These are phyloP conservation scores for Massospora cicadina DNA, from an alignment of 371 early-diverging fungal species.

Conservation along the genomic window DNA sequence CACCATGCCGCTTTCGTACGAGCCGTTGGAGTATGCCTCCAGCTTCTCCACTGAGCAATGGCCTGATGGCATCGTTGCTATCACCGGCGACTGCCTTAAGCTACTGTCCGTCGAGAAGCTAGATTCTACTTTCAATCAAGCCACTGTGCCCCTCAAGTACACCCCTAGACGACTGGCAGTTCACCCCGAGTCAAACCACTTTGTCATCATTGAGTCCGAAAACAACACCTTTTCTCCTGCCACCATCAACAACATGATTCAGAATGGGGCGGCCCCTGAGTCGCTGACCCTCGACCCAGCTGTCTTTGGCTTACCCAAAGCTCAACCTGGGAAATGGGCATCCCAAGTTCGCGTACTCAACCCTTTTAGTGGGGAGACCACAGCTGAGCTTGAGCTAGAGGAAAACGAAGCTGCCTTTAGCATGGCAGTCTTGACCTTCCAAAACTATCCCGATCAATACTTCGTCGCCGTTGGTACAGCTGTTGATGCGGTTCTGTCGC, in stretches of 20 bases:
- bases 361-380: slow-evolving; percentile 59
- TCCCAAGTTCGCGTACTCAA: slow-evolving; percentile 71
- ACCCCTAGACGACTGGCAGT: slow-evolving; percentile 76
- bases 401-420: slow-evolving; percentile 81
- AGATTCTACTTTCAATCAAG: slow-evolving; percentile 65
- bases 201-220: slow-evolving; percentile 80
- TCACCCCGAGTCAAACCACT: slow-evolving; percentile 49
- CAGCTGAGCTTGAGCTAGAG: slow-evolving; percentile 50
- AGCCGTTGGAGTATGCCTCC: slow-evolving; percentile 34
- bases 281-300: slow-evolving; percentile 23
- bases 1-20: slow-evolving; percentile 24
- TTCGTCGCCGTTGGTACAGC: slow-evolving; percentile 80
- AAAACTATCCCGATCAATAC: slow-evolving; percentile 26
- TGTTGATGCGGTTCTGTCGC: slow-evolving; percentile 43
- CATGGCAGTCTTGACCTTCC: slow-evolving; percentile 52
- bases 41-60: slow-evolving; percentile 77
- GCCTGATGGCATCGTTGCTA: slow-evolving; percentile 75
- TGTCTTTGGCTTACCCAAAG: slow-evolving; percentile 57
- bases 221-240: slow-evolving; percentile 50
- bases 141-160: slow-evolving; percentile 61
- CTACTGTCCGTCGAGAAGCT: slow-evolving; percentile 76
- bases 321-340: slow-evolving; percentile 65
- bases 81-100: slow-evolving; percentile 66
- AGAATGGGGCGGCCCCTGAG: slow-evolving; percentile 18
- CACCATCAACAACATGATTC: slow-evolving; percentile 35